Conservation (phyloP, 108 stramenopile genomes). For the Skeletonema grethae region DNA sequence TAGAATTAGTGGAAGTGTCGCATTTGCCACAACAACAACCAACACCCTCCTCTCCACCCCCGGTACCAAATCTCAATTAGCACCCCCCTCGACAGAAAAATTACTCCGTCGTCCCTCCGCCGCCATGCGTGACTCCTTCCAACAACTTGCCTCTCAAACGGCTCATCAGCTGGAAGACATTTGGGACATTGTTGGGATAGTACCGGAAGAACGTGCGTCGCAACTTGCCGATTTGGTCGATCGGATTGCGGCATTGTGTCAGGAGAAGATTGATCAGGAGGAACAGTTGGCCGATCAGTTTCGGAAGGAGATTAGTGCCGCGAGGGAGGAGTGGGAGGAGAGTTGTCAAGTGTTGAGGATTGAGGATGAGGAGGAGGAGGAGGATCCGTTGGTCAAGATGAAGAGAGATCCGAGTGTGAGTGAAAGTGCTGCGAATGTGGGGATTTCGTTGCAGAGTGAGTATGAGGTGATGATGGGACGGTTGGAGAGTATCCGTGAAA, state of each 20-base stretch:
- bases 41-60: background rate
- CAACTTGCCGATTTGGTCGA: slow-evolving; percentile 77
- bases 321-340: slow-evolving; percentile 58
- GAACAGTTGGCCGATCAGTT: slow-evolving; percentile 75
- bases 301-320: slow-evolving; percentile 70
- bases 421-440: background rate
- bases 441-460: slow-evolving; percentile 60
- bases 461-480: slow-evolving; percentile 60
- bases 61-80: background rate
- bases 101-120: slow-evolving; percentile 22
- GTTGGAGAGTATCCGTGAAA: slow-evolving; percentile 54
- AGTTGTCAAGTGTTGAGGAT: slow-evolving; percentile 57
- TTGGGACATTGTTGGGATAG: slow-evolving; percentile 87
- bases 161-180: slow-evolving; percentile 70
- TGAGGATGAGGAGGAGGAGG: slow-evolving; percentile 19
- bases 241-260: slow-evolving; percentile 62
- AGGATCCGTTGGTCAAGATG: slow-evolving; percentile 28
- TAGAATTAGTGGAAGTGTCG: background rate
- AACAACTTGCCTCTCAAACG: slow-evolving; percentile 57
- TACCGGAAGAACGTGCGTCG: slow-evolving; percentile 73
- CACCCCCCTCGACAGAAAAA: slow-evolving; percentile 1
- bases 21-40: background rate
- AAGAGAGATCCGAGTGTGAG: slow-evolving; percentile 41
- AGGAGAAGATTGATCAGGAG: slow-evolving; percentile 75
- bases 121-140: slow-evolving; percentile 28